Evolutionary conservation across 129 eudicot genomes (phyloP).

Genomic region (Solidago caesia): DNA sequence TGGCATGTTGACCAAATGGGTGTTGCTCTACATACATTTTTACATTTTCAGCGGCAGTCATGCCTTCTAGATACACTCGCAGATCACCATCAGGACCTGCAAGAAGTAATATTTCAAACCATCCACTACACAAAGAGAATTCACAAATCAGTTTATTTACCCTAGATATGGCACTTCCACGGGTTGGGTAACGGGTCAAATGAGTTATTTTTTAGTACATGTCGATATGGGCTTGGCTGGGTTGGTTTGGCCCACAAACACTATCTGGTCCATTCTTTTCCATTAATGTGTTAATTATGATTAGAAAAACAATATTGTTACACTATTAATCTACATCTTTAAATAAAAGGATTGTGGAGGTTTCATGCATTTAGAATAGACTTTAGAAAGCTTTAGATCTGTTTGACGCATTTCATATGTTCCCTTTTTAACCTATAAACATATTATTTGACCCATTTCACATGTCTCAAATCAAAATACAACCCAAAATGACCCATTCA

Average conservation of each 20-base stretch:
- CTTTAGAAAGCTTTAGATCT: background rate
- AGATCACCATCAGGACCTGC: constrained; percentile 86
- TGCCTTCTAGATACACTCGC: constrained; percentile 60
- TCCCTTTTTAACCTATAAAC: background rate
- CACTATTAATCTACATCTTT: background rate
- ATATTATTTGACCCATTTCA: background rate
- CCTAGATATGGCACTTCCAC: background rate
- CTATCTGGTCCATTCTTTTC: background rate
- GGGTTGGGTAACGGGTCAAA: constrained; percentile 12
- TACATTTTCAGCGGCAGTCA: constrained; percentile 37
- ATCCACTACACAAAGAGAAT: background rate
- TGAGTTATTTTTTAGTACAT: background rate
- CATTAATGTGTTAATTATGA: background rate
- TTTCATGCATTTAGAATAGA: background rate
- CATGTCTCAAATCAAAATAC: background rate
- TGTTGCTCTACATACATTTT: constrained; percentile 34
- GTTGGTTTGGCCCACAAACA: background rate
- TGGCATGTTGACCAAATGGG: constrained; percentile 34
- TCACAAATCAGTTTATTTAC: background rate
- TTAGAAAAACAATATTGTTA: background rate
- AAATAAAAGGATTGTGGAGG: background rate
- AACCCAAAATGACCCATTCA: background rate
- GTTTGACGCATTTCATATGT: background rate
- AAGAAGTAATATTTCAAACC: constrained; percentile 7
- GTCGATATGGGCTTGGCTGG: background rate